A percentile compares a stretch with the other conserved stretches of the same genome.
Evolutionary conservation across 1,139 yeast genomes (phyloP).

Genomic region (Nadsonia commutata): DNA sequence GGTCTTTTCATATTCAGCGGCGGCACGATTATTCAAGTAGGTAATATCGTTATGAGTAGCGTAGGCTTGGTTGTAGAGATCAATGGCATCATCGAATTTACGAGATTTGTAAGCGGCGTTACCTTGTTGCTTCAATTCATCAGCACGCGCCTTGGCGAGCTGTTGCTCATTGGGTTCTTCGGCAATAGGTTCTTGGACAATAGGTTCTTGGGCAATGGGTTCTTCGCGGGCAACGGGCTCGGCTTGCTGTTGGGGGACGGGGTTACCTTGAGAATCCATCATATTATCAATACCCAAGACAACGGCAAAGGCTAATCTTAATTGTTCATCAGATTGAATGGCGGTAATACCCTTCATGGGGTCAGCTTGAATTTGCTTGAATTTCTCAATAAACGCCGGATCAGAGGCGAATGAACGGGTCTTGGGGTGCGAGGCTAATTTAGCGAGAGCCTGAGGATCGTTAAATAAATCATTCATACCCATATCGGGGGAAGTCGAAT

Average conservation of each 20-base stretch:
- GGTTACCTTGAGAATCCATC: constrained; percentile 13
- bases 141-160: constrained; percentile 40
- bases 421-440: constrained; percentile 71
- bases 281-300: constrained; percentile 55
- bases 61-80: constrained; percentile 76
- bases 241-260: constrained; percentile 8
- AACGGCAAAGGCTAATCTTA: constrained; percentile 80
- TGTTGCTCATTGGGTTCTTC: constrained; percentile 17
- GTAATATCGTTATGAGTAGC: constrained; percentile 72
- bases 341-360: constrained; percentile 52
- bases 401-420: constrained; percentile 80
- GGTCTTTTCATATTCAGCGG: constrained; percentile 94
- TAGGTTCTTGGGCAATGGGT: constrained; percentile 6
- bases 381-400: constrained; percentile 65
- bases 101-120: constrained; percentile 74
- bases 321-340: constrained; percentile 64
- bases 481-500: constrained; percentile 45
- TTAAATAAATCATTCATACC: constrained; percentile 66
- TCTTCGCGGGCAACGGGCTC: constrained; percentile 16
- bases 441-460: constrained; percentile 66
- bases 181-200: constrained; percentile 11
- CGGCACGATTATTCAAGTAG: constrained; percentile 89
- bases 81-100: constrained; percentile 88
- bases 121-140: constrained; percentile 70
- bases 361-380: constrained; percentile 48